Evolutionary conservation across 495 filamentous ascomycete species (phyloP).

Genomic region (Rostrohypoxylon terebratum): DNA sequence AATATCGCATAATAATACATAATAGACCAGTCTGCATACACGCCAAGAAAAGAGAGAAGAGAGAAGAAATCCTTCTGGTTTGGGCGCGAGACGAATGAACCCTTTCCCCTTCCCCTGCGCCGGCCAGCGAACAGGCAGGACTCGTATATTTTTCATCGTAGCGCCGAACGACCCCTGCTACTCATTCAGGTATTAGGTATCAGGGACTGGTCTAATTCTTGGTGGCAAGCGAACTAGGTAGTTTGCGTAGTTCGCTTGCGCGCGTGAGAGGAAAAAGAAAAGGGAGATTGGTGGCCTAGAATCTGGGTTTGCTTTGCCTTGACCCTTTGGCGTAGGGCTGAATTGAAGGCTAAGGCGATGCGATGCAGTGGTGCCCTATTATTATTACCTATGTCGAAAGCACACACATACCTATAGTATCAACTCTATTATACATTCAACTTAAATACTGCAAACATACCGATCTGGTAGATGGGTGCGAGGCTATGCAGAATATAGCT

Average conservation of each 20-base stretch:
- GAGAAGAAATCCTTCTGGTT: slow-evolving; percentile 18
- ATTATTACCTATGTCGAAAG: no score
- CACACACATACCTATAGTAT: background rate
- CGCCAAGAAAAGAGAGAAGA: slow-evolving; percentile 9
- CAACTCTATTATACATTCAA: background rate
- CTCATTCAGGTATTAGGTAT: background rate
- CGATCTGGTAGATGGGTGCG: background rate
- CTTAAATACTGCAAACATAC: background rate
- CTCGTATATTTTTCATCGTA: slow-evolving; percentile 3
- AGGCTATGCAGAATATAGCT: background rate
- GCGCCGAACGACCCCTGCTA: slow-evolving; percentile 11
- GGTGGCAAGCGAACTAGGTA: background rate
- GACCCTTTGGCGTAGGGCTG: slow-evolving; percentile 17
- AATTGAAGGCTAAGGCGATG: slow-evolving; percentile 4
- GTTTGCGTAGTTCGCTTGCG: background rate
- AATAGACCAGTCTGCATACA: slow-evolving; percentile 1
- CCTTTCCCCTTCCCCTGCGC: background rate
- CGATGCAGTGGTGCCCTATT: background rate
- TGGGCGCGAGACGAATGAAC: background rate
- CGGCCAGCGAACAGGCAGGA: background rate
- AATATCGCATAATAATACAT: slow-evolving; percentile 8
- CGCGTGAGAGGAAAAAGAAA: background rate
- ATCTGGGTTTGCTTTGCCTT: background rate
- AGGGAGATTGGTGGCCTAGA: background rate
- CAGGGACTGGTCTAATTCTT: background rate